Base-by-base conservation (phyloP, 306 rosid genomes). In the Fragaria ananassa region DNA sequence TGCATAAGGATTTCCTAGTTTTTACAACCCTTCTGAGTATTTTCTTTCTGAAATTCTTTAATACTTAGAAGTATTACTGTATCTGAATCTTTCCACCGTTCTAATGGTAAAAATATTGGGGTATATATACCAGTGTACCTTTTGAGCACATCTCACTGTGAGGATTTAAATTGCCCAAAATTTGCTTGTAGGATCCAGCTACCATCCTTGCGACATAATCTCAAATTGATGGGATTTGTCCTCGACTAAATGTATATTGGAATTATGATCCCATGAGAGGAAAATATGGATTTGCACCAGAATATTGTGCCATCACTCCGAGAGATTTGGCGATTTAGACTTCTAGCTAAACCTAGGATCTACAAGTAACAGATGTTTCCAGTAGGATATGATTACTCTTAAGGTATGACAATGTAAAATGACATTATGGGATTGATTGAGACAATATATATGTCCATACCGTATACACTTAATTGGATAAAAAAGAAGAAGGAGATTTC, bases 191-290 rank as follows among this genome's bases (percentile, higher is more conserved):
- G 9, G 18, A 29, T 27, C 34, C 15, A 60, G 17, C 4, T 57
- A 57, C 42, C 42, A 61, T 27, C 39, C n/a, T 61, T 61, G 39
- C 10, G 66, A 61, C n/a, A 61, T 29, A 7, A 17, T 65, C 27
- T 35, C 45, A 12, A 64, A 64, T 37, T 37, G 47, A 65, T 35
- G 70, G 47, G 70, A 65, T 65, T 37, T 37, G 70, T 65, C 69
- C 25, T 35, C 29, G 47, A 65, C 70, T 37, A 34, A 7, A 31
- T 62, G 6, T 17, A 15, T 18, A 44, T 18, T 37, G 70, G 15
- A 65, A 17, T 18, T 37, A 65, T 47, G 11, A 37, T 65, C 47
- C 44, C 3, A 19, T 64, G 69, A 35, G 14, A 64, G n/a, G 46
- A 64, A 63, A 60, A 64, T 35, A 8, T 8, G 45, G 45, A 64